phyloP scores from a whole-genome alignment of 176 grass and related monocot genomes.

The Oryza meridionalis region DNA sequence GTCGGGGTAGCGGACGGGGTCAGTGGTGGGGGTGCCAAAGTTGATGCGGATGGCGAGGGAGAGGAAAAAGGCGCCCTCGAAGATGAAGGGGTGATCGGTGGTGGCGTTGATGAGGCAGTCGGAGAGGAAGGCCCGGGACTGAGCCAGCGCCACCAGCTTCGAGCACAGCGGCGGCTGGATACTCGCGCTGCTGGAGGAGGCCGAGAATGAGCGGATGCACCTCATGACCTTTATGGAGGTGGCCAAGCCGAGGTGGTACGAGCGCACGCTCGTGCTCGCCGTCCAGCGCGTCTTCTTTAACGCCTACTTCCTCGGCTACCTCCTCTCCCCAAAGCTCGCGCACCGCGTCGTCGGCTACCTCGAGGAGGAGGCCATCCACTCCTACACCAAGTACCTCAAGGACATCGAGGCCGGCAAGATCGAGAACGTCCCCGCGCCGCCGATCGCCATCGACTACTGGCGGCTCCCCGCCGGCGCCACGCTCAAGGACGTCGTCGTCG shows the following conservation, averaged over 20 bases:
- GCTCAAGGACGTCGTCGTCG: slow-evolving; percentile 76
- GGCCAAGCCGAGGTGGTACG: slow-evolving; percentile 52
- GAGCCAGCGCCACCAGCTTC: no score
- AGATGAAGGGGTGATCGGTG: no score
- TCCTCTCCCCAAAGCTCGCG: slow-evolving; percentile 64
- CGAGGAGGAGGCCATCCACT: slow-evolving; percentile 86
- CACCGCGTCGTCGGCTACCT: slow-evolving; percentile 74
- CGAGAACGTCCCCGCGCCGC: slow-evolving; percentile 61
- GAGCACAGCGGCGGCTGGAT: slow-evolving; percentile 65
- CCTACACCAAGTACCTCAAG: slow-evolving; percentile 75
- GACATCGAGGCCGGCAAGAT: slow-evolving; percentile 71
- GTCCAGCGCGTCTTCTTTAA: slow-evolving; percentile 70
- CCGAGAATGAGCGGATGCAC: slow-evolving; percentile 67
- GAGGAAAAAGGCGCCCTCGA: no score
- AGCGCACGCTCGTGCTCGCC: slow-evolving; percentile 53
- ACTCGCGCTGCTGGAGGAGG: slow-evolving; percentile 53
- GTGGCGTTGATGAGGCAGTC: no score
- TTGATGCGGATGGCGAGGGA: no score
- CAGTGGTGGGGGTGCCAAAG: no score
- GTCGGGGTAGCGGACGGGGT: no score
- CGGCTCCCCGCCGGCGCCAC: slow-evolving; percentile 63
- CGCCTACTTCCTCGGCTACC: slow-evolving; percentile 61
- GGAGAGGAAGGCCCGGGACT: no score
- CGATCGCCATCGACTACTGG: slow-evolving; percentile 87
- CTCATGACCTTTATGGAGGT: slow-evolving; percentile 70